A percentile compares a stretch with the other conserved stretches of the same genome.
Evolutionary conservation across 805 yeast genomes (phyloP).

Genomic region (Candida cerambycidarum): DNA sequence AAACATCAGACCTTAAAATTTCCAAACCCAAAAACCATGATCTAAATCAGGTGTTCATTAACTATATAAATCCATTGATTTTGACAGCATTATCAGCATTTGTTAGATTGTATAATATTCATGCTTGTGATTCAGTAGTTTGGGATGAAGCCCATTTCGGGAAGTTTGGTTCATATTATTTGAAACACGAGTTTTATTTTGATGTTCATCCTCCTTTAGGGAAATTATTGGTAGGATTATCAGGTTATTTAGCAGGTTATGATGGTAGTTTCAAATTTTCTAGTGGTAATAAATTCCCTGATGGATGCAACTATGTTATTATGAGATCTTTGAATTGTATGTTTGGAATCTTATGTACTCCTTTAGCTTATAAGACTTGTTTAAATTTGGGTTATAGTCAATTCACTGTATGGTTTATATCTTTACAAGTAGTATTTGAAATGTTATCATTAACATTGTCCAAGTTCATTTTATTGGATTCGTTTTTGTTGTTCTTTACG

Average conservation of each 20-base stretch:
- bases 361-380: slow-evolving; percentile 81
- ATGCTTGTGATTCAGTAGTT: slow-evolving; percentile 72
- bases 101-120: slow-evolving; percentile 74
- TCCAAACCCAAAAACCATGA: slow-evolving; percentile 8
- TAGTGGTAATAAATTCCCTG: slow-evolving; percentile 77
- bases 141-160: slow-evolving; percentile 97
- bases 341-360: slow-evolving; percentile 81
- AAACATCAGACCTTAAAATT: slow-evolving; percentile 21
- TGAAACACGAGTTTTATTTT: slow-evolving; percentile 76
- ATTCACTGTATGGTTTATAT: slow-evolving; percentile 72
- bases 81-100: slow-evolving; percentile 36
- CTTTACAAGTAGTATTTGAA: slow-evolving; percentile 80
- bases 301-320: slow-evolving; percentile 69
- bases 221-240: slow-evolving; percentile 73
- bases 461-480: slow-evolving; percentile 86
- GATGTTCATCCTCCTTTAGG: slow-evolving; percentile 91
- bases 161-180: slow-evolving; percentile 77
- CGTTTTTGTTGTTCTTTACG: slow-evolving; percentile 87
- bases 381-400: slow-evolving; percentile 71
- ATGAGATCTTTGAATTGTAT: slow-evolving; percentile 89
- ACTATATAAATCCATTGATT: slow-evolving; percentile 27
- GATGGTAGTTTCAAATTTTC: slow-evolving; percentile 89
- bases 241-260: slow-evolving; percentile 79
- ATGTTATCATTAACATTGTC: slow-evolving; percentile 81
- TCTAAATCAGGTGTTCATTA: slow-evolving; percentile 12